Evolutionary conservation across 2,329 filamentous ascomycete genomes (phyloP), one percentile per base, ranked within the genome.

Genomic region (Ceratocystis variospora): DNA sequence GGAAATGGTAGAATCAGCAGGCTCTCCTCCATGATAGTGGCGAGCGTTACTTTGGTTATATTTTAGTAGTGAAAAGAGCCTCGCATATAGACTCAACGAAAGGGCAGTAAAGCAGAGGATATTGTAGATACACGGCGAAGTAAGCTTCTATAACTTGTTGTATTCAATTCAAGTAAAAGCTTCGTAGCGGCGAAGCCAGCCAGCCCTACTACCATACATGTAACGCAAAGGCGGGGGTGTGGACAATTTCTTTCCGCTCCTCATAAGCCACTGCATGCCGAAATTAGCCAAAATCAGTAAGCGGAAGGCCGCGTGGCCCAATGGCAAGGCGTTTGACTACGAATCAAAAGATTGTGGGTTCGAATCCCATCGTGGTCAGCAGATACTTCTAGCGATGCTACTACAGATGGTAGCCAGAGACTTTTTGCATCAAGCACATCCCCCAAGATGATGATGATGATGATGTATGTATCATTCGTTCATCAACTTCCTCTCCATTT

Each of bases 1-100:
- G 86, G 84, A 55, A 81, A 79, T 19, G 87, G 82, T 64, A 90
- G 77, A 17, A 90, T 78, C 45, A 90, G 79, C 28, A 87, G 78
- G 62, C 31, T 33, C 2, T 61, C 2, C 2, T 61, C 2, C 55
- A 61, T 50, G 12, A 22, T 33, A 28, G 48, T 25, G 8, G 28
- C 5, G 7, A 53, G 25, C 10, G 2, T 37, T 19, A 28, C 31
- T 19, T 31, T 8, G 48, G 48, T 31, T 59, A 8, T 59, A n/a
- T n/a, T 37, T 37, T 25, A 28, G 25, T 5, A 53, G 19, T 7
- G 5, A 28, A 28, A 53, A 53, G 15, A 53, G 8, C 19, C 25
- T 10, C 15, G 10, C 10, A 53, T 53, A 25, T 1, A 28, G 25
- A 53, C 17, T 53, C 19, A 19, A 22, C 19, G 7, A 10, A 19